Conservation (phyloP, 2,329 filamentous ascomycete genomes). For the Zelopaecilomyces penicillatus region DNA sequence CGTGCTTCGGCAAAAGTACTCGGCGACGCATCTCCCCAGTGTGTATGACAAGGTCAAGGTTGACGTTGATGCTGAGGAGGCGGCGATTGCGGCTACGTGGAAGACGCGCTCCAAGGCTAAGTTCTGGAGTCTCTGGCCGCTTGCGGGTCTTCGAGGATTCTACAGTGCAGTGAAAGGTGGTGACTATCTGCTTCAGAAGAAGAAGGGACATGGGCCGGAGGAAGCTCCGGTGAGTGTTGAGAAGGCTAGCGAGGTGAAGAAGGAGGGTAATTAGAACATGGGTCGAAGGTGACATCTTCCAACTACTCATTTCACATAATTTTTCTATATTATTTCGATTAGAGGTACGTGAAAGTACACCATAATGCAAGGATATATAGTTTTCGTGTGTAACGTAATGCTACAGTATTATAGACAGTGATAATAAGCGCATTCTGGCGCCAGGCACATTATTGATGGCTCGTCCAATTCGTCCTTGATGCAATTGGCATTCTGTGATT, state of each 20-base stretch:
- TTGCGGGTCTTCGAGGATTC: slow-evolving; percentile 38
- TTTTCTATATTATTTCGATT: too few species aligned
- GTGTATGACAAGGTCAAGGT: slow-evolving; percentile 62
- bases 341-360: too few species aligned
- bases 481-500: too few species aligned
- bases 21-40: slow-evolving; percentile 49
- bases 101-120: slow-evolving; percentile 20
- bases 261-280: slow-evolving; percentile 1
- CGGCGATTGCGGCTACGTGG: slow-evolving; percentile 24
- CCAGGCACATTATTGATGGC: too few species aligned
- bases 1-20: slow-evolving; percentile 47
- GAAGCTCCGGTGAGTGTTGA: too few species aligned
- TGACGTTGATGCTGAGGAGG: slow-evolving; percentile 28
- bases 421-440: too few species aligned
- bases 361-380: too few species aligned
- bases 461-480: too few species aligned
- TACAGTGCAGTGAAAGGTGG: slow-evolving; percentile 35
- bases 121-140: slow-evolving; percentile 26
- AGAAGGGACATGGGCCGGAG: slow-evolving; percentile 4
- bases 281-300: neutral
- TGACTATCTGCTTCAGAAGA: slow-evolving; percentile 37
- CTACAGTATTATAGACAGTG: too few species aligned
- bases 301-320: too few species aligned
- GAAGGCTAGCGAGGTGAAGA: neutral
- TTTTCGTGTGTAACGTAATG: too few species aligned